Evolutionary conservation across 192 early-diverging fungal genomes (phyloP).

Genomic region (Podila minutissima): DNA sequence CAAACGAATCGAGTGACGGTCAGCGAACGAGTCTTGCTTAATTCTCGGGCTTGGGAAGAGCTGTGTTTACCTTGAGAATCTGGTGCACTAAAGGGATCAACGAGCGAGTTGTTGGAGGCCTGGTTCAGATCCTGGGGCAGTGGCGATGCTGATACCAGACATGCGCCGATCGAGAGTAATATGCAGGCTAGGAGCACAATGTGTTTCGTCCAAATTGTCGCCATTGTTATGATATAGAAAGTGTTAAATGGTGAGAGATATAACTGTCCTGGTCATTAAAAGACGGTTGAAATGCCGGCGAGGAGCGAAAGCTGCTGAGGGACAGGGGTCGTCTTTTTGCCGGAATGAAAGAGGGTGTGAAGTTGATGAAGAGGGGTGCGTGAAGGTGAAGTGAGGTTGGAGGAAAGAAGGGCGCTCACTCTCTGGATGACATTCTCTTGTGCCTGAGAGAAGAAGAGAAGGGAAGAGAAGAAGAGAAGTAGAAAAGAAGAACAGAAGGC

Average conservation of each 20-base stretch:
- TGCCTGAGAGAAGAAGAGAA: background rate
- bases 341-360: background rate
- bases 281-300: background rate
- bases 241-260: too few species aligned
- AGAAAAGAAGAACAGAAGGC: background rate
- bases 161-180: background rate
- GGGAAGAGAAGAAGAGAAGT: background rate
- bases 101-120: background rate
- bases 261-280: background rate
- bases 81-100: slow-evolving; percentile 39
- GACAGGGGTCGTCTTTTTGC: background rate
- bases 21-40: too few species aligned
- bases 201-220: too few species aligned
- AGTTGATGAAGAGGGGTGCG: background rate
- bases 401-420: slow-evolving; percentile 1
- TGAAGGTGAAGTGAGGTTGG: background rate
- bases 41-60: background rate
- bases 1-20: background rate
- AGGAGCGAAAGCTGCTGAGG: background rate
- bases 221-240: too few species aligned
- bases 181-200: background rate
- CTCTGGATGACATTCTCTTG: background rate
- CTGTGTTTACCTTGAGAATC: slow-evolving; percentile 18
- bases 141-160: background rate
- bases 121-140: background rate